Evolutionary conservation across 805 yeast species (phyloP).

Genomic region (Schwanniomyces pseudopolymorphus): DNA sequence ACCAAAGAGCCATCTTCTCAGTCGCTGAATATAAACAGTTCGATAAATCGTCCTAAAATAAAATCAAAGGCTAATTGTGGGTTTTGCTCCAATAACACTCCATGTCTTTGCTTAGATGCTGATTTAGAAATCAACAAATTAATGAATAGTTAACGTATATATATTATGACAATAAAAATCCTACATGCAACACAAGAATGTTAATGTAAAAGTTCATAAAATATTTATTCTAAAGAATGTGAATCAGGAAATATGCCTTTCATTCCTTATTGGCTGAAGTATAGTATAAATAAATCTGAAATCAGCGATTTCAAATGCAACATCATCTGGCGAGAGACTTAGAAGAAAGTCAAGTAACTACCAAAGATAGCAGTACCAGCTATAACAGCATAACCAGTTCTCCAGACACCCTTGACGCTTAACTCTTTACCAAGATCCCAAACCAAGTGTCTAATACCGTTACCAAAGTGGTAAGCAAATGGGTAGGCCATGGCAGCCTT

Average conservation of each 20-base stretch:
- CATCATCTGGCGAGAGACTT: constrained; percentile 2
- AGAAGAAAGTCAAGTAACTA: constrained; percentile 51
- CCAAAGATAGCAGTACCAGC: constrained; percentile 64
- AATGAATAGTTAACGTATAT: constrained; percentile 3
- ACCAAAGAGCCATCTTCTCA: not conserved
- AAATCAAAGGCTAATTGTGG: constrained; percentile 30
- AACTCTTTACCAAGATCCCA: constrained; percentile 91
- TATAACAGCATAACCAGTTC: constrained; percentile 84
- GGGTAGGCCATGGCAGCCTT: constrained; percentile 79
- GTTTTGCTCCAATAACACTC: constrained; percentile 37
- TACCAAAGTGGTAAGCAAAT: constrained; percentile 80
- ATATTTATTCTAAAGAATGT: not conserved
- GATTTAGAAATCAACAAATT: constrained; percentile 19
- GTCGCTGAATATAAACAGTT: not conserved
- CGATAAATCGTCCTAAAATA: not conserved
- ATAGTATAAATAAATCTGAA: constrained; percentile 1
- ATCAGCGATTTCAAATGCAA: not conserved
- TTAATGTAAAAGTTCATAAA: not conserved
- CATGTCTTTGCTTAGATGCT: constrained; percentile 43
- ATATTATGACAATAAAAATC: not conserved
- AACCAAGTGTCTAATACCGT: constrained; percentile 88
- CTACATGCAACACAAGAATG: too few relatives aligned
- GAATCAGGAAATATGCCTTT: not conserved
- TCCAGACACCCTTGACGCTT: constrained; percentile 82
- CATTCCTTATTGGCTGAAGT: not conserved